Percentiles rank a stretch among this genome's conserved stretches.
Evolutionary conservation across 306 rosid species (phyloP).

Genomic region (Fragaria iinumae): DNA sequence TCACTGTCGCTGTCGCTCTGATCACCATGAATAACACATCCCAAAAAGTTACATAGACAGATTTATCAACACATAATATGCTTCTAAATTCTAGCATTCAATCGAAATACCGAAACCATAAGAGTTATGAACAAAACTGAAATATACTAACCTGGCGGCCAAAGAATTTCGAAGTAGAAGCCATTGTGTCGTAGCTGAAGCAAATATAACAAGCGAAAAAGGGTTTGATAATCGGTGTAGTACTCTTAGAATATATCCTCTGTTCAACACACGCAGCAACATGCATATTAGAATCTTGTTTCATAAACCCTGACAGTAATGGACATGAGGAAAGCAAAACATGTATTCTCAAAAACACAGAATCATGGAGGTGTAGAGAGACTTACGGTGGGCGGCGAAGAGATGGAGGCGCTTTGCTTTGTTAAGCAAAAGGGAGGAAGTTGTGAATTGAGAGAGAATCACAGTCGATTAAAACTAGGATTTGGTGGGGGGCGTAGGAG

Average conservation of each 20-base stretch:
- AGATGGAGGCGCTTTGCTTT: too few relatives aligned
- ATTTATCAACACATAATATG: background rate
- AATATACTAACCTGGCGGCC: background rate
- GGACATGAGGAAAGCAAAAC: background rate
- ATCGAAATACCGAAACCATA: background rate
- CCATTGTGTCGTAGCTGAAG: background rate
- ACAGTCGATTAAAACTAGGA: too few relatives aligned
- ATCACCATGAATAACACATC: background rate
- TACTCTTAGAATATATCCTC: background rate
- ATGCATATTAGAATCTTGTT: background rate
- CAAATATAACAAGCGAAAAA: background rate
- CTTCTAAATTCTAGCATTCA: background rate
- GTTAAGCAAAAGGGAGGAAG: too few relatives aligned
- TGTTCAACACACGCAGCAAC: background rate
- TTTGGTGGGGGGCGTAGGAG: too few relatives aligned
- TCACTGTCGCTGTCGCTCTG: slow-evolving; percentile 32
- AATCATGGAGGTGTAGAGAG: too few relatives aligned
- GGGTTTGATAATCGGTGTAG: background rate
- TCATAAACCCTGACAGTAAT: background rate
- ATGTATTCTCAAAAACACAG: background rate
- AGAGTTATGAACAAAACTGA: background rate
- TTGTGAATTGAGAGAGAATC: too few relatives aligned
- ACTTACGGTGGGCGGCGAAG: too few relatives aligned
- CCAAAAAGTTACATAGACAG: background rate
- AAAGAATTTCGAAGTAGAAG: background rate